These are phyloP conservation scores for Eucalyptus fibrosa DNA, from an alignment of 345 rosid genomes.

Conservation along the genomic window DNA sequence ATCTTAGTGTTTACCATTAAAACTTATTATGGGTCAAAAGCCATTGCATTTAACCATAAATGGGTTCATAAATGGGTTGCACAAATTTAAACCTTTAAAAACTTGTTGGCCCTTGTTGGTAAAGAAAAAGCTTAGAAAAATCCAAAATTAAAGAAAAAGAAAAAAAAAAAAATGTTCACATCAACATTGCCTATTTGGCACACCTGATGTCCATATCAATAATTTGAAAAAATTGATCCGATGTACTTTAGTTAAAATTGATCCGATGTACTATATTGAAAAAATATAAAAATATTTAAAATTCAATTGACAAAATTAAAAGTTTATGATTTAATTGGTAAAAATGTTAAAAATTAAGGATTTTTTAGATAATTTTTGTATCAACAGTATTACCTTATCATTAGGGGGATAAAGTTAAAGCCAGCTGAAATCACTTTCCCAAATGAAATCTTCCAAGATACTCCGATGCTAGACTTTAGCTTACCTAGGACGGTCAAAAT, in stretches of 20 bases:
- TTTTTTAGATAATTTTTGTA: too few relatives aligned
- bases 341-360: fast-evolving
- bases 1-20: too few relatives aligned
- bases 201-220: fast-evolving
- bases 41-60: too few relatives aligned
- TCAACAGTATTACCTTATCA: neutral
- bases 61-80: too few relatives aligned
- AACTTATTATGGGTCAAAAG: too few relatives aligned
- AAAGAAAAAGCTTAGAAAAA: too few relatives aligned
- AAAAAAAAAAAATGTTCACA: too few relatives aligned
- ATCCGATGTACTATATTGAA: fast-evolving
- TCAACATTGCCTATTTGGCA: fast-evolving
- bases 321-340: fast-evolving
- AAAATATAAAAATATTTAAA: too few relatives aligned
- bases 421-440: neutral
- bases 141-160: neutral
- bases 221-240: fast-evolving
- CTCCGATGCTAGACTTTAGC: neutral
- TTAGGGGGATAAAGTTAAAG: neutral
- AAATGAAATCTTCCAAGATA: neutral
- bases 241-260: fast-evolving
- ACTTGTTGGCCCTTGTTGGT: too few relatives aligned
- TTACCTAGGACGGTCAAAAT: neutral
- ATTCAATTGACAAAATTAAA: fast-evolving
- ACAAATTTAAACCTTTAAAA: too few relatives aligned